A percentile compares a stretch with the other conserved stretches of the same genome.
These are phyloP conservation scores for Candida labiduridarum DNA, from an alignment of 1,139 yeast species.

Conservation along the genomic window DNA sequence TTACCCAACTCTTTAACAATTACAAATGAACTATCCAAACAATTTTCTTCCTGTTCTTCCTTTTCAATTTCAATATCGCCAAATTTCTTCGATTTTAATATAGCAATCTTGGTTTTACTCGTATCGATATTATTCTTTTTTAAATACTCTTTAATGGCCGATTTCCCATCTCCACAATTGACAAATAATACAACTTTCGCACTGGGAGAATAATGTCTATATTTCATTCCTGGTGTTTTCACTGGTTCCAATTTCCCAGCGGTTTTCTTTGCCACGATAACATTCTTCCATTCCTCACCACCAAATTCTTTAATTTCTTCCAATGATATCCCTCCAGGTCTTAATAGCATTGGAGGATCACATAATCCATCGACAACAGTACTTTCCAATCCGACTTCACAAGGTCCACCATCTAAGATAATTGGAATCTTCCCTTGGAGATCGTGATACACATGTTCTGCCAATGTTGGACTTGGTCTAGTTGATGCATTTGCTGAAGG, in stretches of 20 bases:
- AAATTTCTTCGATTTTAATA: slow-evolving; percentile 47
- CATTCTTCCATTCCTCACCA: slow-evolving; percentile 64
- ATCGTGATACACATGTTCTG: slow-evolving; percentile 82
- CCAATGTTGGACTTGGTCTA: slow-evolving; percentile 88
- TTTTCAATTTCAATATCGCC: slow-evolving; percentile 17
- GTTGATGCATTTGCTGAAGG: slow-evolving; percentile 98
- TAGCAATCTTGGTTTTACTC: slow-evolving; percentile 39
- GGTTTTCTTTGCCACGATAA: slow-evolving; percentile 64
- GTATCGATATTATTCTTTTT: slow-evolving; percentile 17
- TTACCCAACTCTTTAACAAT: slow-evolving; percentile 56
- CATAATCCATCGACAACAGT: slow-evolving; percentile 91
- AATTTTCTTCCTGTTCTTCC: background rate
- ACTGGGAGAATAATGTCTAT: slow-evolving; percentile 89
- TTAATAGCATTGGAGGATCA: slow-evolving; percentile 78
- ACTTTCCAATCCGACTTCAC: slow-evolving; percentile 90
- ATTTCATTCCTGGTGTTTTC: slow-evolving; percentile 97
- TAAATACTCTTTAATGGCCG: slow-evolving; percentile 31
- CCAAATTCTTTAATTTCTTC: slow-evolving; percentile 71
- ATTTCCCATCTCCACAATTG: slow-evolving; percentile 48
- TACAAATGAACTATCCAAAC: slow-evolving; percentile 17
- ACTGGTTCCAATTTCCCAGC: slow-evolving; percentile 73
- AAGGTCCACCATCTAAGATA: slow-evolving; percentile 87
- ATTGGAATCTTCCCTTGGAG: slow-evolving; percentile 78
- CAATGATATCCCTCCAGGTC: slow-evolving; percentile 92
- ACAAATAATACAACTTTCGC: slow-evolving; percentile 79